Evolutionary conservation across 2,329 filamentous ascomycete species (phyloP).

Genomic region (Paraphoma sp.): DNA sequence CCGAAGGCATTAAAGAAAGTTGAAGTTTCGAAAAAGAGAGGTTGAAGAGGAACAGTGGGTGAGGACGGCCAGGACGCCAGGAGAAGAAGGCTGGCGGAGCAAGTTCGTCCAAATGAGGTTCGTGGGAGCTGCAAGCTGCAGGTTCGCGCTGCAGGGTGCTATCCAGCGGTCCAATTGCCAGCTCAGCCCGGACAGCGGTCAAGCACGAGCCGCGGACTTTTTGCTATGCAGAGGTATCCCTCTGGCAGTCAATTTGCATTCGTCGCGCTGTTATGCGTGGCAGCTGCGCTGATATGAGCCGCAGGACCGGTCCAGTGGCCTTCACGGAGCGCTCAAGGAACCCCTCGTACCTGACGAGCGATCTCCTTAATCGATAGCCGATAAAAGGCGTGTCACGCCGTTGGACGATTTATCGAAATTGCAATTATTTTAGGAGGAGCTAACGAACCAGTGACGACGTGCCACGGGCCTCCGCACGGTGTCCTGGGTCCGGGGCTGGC

Average conservation of each 20-base stretch:
- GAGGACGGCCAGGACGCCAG: constrained; percentile 33
- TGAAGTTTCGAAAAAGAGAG: constrained; percentile 34
- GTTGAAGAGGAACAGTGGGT: constrained; percentile 34
- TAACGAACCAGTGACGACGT: constrained; percentile 38
- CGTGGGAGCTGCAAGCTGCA: constrained; percentile 41
- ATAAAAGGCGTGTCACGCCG: constrained; percentile 35
- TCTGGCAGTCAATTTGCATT: constrained; percentile 19
- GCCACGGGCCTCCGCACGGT: constrained; percentile 26
- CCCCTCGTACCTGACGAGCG: constrained; percentile 24
- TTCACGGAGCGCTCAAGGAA: constrained; percentile 18
- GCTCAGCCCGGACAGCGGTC: constrained; percentile 27
- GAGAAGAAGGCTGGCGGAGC: constrained; percentile 29
- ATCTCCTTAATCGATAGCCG: constrained; percentile 29
- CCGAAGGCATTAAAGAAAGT: constrained; percentile 44
- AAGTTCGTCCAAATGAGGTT: constrained; percentile 33
- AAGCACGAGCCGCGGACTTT: constrained; percentile 34
- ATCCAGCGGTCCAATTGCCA: constrained; percentile 39
- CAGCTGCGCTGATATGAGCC: constrained; percentile 17
- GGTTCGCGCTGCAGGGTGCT: constrained; percentile 37
- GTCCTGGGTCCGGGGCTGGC: constrained; percentile 22
- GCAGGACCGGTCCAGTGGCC: constrained; percentile 18
- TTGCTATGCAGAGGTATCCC: constrained; percentile 18
- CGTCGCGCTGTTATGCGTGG: constrained; percentile 16
- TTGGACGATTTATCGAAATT: constrained; percentile 32
- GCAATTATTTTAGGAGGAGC: constrained; percentile 30